Percentiles rank a stretch among this genome's conserved stretches.
phyloP scores from a whole-genome alignment of 2,329 filamentous ascomycete genomes.

The Aspergillus texensis region DNA sequence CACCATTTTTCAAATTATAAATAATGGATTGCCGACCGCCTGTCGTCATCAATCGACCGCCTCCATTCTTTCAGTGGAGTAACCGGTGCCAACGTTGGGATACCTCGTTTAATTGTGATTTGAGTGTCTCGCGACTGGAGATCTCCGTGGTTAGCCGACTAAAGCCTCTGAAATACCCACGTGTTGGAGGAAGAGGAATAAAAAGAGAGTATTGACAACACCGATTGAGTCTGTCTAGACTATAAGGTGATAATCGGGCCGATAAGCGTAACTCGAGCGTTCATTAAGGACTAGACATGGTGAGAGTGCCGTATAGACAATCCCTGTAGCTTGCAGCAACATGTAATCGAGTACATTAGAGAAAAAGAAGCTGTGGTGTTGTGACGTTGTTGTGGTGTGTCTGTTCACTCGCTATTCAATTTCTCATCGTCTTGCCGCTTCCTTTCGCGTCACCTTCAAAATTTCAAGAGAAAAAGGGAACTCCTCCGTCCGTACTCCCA shows the following conservation, averaged over 20 bases:
- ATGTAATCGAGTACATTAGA: not conserved
- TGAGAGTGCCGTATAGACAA: not conserved
- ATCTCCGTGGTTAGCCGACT: not conserved
- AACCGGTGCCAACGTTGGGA: not conserved
- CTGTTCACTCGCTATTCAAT: not conserved
- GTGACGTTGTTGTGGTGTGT: not conserved
- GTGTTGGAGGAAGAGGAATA: not conserved
- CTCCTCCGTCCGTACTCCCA: not conserved
- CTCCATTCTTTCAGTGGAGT: not conserved
- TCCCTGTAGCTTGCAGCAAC: not conserved
- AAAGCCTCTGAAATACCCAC: not conserved
- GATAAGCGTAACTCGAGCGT: not conserved
- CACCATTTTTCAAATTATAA: slow-evolving; percentile 1
- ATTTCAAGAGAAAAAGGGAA: not conserved
- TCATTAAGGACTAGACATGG: not conserved
- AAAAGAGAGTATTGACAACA: not conserved
- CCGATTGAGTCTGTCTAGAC: not conserved
- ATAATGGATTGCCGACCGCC: slow-evolving; percentile 11
- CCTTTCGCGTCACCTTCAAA: slow-evolving; percentile 4
- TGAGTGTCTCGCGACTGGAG: not conserved
- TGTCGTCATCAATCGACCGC: slow-evolving; percentile 12
- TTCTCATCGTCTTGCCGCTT: slow-evolving; percentile 1
- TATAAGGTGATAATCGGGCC: not conserved
- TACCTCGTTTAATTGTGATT: not conserved
- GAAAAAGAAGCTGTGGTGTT: not conserved